These are phyloP conservation scores for Trichosanthes cucumerina DNA, from an alignment of 306 rosid genomes.

Conservation along the genomic window DNA sequence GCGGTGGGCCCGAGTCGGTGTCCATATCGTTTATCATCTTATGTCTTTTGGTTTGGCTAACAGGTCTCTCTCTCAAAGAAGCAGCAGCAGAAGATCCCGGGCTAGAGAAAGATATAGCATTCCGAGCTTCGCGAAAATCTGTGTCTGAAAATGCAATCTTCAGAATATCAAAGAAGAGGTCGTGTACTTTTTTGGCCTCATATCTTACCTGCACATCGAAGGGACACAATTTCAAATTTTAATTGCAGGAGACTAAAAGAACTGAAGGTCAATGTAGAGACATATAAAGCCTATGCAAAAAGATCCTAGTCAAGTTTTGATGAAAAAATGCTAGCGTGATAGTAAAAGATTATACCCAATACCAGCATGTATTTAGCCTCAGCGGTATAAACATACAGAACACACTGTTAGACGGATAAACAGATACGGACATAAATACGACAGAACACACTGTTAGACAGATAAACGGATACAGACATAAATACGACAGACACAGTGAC, in stretches of 20 bases:
- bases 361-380: neutral
- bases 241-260: neutral
- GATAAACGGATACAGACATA: too few species aligned
- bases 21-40: conserved; percentile 44
- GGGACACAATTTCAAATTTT: conserved; percentile 14
- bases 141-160: conserved; percentile 70
- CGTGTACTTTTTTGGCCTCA: conserved; percentile 88
- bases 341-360: neutral
- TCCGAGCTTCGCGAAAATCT: conserved; percentile 69
- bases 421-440: too few species aligned
- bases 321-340: neutral
- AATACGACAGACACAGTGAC: too few species aligned
- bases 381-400: neutral
- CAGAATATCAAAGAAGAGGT: conserved; percentile 76
- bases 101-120: conserved; percentile 49
- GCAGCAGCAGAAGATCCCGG: conserved; percentile 24
- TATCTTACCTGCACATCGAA: conserved; percentile 48
- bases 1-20: conserved; percentile 37
- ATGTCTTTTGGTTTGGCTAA: conserved; percentile 53
- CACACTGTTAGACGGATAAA: too few species aligned
- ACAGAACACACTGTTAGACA: too few species aligned
- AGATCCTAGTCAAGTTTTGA: neutral
- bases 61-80: conserved; percentile 38
- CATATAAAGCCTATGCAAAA: neutral
- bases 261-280: neutral